Percentiles rank a stretch among this genome's conserved stretches.
Evolutionary conservation across 768 basidiomycete genomes (phyloP).

Genomic region (Chalciporus sphaerocephalus): DNA sequence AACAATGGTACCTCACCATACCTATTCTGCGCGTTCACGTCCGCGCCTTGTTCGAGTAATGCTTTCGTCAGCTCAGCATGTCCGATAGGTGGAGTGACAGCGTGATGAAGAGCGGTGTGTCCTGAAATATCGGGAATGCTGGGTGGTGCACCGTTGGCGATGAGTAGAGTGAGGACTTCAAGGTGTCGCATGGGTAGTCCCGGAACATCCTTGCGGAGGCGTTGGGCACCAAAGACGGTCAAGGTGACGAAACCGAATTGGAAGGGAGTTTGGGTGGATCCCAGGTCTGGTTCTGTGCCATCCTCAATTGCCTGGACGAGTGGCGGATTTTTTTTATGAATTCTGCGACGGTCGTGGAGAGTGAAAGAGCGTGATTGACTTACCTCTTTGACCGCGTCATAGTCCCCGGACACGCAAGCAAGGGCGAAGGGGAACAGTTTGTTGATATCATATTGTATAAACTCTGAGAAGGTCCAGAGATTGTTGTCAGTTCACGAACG

Average conservation of each 20-base stretch:
- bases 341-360: background rate
- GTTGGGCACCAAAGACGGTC: slow-evolving; percentile 39
- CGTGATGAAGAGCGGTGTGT: slow-evolving; percentile 48
- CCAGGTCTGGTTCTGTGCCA: slow-evolving; percentile 36
- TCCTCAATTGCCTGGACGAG: slow-evolving; percentile 18
- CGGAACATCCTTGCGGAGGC: slow-evolving; percentile 19
- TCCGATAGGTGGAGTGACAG: slow-evolving; percentile 27
- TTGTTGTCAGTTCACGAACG: background rate
- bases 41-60: slow-evolving; percentile 44
- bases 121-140: slow-evolving; percentile 45
- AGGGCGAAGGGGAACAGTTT: slow-evolving; percentile 22
- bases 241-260: slow-evolving; percentile 41
- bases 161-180: slow-evolving; percentile 39
- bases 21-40: slow-evolving; percentile 46
- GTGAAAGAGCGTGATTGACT: background rate
- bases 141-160: slow-evolving; percentile 38
- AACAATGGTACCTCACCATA: slow-evolving; percentile 45
- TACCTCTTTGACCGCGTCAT: slow-evolving; percentile 21
- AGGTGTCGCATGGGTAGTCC: slow-evolving; percentile 22
- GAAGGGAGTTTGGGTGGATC: slow-evolving; percentile 40
- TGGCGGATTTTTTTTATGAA: background rate
- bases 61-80: slow-evolving; percentile 33
- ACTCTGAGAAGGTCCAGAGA: slow-evolving; percentile 11
- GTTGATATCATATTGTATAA: slow-evolving; percentile 11
- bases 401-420: slow-evolving; percentile 23